A percentile compares a stretch with the other conserved stretches of the same genome.
These are phyloP conservation scores for Atkinsonella hypoxylon DNA, from an alignment of 2,329 filamentous ascomycete genomes.

Conservation along the genomic window DNA sequence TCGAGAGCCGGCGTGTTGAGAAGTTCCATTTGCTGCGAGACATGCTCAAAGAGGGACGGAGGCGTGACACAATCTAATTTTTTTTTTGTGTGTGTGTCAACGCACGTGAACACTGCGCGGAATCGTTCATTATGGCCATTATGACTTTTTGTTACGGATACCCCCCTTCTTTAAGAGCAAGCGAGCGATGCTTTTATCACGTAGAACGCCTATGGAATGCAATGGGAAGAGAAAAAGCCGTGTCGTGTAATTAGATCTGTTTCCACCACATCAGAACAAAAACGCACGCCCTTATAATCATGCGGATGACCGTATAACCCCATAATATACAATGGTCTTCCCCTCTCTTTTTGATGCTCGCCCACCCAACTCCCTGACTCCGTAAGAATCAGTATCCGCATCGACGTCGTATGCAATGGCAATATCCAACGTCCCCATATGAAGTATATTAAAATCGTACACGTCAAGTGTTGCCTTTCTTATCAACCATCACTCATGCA, in stretches of 20 bases:
- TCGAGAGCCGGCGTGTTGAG: constrained; percentile 10
- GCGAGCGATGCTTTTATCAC: too few relatives aligned
- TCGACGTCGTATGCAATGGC: background rate
- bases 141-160: background rate
- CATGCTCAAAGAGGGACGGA: constrained; percentile 8
- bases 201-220: too few relatives aligned
- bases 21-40: constrained; percentile 7
- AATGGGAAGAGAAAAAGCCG: too few relatives aligned
- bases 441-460: too few relatives aligned
- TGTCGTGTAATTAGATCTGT: too few relatives aligned
- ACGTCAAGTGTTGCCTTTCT: too few relatives aligned
- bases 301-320: background rate
- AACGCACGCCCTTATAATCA: too few relatives aligned
- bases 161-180: background rate
- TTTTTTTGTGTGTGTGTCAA: background rate
- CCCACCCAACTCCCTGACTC: background rate
- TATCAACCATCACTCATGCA: constrained; percentile 4
- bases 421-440: background rate
- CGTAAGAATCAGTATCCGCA: background rate
- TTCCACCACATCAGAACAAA: too few relatives aligned
- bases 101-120: background rate
- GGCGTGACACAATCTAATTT: constrained; percentile 7
- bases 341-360: background rate
- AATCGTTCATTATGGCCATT: background rate
- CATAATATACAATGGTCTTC: background rate